Evolutionary conservation across 2,329 filamentous ascomycete species (phyloP), one percentile per base, ranked within the genome.

Genomic region (Cercospora citrullina): DNA sequence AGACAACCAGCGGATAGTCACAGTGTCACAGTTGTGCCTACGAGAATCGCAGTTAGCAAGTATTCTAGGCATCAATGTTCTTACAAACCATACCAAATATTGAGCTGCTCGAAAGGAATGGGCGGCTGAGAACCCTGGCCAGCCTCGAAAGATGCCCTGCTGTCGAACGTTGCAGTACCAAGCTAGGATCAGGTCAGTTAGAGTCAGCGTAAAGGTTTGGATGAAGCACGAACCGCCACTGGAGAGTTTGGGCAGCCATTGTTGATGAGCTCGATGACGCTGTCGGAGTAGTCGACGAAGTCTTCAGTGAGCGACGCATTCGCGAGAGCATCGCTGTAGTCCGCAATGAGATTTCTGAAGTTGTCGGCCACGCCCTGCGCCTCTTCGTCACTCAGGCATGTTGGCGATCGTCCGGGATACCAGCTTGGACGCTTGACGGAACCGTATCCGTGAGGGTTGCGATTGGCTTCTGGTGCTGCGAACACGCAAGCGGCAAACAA

Each of bases 261-360:
- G 70, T 78, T 70, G 71, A 79, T 79, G 39, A 79, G 69, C 48
- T 75, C 74, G 62, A 72, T 78, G 67, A 78, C 77, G 58, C 72
- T 75, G 72, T 78, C 76, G 42, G 76, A 75, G 70, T 78, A 77
- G 72, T 79, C 77, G 53, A 66, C 60, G 69, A 77, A 78, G 72
- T 74, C 74, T 16, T 53, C 64, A 36, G 77, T 74, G 31, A 79
- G 65, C 30, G 68, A 68, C 3, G 68, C 65, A 10, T 76, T 64
- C 65, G 76, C 77, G 18, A 74, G 63, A 14, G 64, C 68, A 21
- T 76, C 72, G 67, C 67, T 72, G 70, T 79, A 78, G 68, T 71
- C 68, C 57, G 73, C 72, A 64, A 79, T 77, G 55, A 77, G 74
- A 26, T 72, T 66, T 59, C 72, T 69, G 73, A 78, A 78, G 69